Evolutionary conservation across 1,284 basidiomycete species (phyloP).

Genomic region (Ustilago nuda): DNA sequence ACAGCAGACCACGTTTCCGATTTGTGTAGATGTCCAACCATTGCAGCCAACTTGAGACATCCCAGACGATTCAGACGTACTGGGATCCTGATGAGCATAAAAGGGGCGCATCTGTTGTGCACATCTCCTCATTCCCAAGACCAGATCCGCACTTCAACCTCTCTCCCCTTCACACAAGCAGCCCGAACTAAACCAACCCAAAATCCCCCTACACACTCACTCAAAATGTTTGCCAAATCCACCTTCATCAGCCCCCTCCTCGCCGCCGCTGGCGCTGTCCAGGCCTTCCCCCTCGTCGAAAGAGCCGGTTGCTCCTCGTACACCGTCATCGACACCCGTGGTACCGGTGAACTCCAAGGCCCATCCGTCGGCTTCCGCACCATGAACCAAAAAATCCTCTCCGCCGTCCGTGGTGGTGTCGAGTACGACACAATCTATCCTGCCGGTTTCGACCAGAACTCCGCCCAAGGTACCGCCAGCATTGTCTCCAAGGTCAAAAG

Average conservation of each 20-base stretch:
- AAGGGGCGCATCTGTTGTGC: not conserved
- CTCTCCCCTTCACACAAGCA: not conserved
- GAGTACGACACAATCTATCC: conserved; percentile 66
- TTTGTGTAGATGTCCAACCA: not conserved
- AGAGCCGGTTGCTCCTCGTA: conserved; percentile 34
- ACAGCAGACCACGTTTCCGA: not conserved
- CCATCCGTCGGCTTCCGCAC: conserved; percentile 51
- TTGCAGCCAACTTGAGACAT: too few relatives aligned
- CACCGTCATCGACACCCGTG: conserved; percentile 66
- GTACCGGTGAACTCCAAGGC: conserved; percentile 65
- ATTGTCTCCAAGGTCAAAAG: conserved; percentile 37
- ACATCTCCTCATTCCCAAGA: not conserved
- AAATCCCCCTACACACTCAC: not conserved
- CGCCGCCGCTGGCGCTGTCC: conserved; percentile 19
- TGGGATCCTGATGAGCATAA: not conserved
- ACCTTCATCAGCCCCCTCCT: conserved; percentile 17
- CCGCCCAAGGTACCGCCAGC: conserved; percentile 55
- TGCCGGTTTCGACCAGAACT: conserved; percentile 56
- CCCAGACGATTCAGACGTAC: not conserved
- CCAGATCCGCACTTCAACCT: too few relatives aligned
- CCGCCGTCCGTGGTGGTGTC: conserved; percentile 40
- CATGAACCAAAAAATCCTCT: conserved; percentile 50
- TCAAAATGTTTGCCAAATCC: conserved; percentile 26
- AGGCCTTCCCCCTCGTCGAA: conserved; percentile 21
- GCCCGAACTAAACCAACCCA: not conserved